Evolutionary conservation across 495 filamentous ascomycete species (phyloP).

Genomic region (Apiosordaria backusii): DNA sequence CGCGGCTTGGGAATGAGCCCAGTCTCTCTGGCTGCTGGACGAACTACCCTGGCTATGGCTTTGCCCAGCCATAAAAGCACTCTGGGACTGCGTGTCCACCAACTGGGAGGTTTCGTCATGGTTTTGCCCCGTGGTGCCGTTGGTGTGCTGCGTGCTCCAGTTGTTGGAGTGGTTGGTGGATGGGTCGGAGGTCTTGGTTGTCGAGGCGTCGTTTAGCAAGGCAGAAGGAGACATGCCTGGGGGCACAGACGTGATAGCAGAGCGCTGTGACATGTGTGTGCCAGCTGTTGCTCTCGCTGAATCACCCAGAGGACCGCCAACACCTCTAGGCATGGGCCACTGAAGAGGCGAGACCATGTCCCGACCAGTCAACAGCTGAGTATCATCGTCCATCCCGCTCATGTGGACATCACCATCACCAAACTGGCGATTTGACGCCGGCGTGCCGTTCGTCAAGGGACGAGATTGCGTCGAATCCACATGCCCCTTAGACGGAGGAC

Average conservation of each 20-base stretch:
- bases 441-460: conserved; percentile 65
- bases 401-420: conserved; percentile 56
- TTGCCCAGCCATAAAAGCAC: conserved; percentile 1
- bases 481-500: conserved; percentile 48
- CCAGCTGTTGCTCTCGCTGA: conserved; percentile 37
- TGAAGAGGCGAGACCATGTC: conserved; percentile 36
- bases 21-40: conserved; percentile 41
- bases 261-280: conserved; percentile 60
- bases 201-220: conserved; percentile 81
- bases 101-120: conserved; percentile 45
- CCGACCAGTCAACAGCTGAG: conserved; percentile 35
- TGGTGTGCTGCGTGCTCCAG: conserved; percentile 63
- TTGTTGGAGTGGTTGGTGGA: conserved; percentile 56
- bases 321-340: conserved; percentile 14
- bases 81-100: conserved; percentile 55
- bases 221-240: conserved; percentile 71
- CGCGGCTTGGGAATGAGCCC: conserved; percentile 51
- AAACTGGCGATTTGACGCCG: conserved; percentile 48
- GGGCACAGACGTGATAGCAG: conserved; percentile 69
- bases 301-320: conserved; percentile 20
- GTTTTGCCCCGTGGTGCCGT: conserved; percentile 39
- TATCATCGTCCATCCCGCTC: conserved; percentile 56
- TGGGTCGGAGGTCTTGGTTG: conserved; percentile 72
- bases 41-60: conserved; percentile 30
- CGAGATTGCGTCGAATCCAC: conserved; percentile 45